Base-by-base conservation (phyloP, 208 protist genomes). In the Crithidia sp. region DNA sequence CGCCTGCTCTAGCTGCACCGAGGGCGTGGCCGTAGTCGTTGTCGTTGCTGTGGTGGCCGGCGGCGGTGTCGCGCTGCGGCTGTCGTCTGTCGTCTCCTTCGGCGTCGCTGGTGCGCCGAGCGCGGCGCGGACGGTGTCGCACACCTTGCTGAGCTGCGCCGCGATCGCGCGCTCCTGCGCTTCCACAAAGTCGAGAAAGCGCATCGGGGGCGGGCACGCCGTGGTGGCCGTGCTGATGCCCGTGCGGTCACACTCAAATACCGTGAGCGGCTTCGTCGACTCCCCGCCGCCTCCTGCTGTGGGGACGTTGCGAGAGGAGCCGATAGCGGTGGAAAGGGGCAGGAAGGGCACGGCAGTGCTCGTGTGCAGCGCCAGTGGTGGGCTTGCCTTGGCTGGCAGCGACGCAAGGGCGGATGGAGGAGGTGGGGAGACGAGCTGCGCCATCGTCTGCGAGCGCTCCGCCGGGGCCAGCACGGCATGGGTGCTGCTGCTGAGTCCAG, bases 121-220 rank as follows among this genome's bases (percentile, higher is more conserved):
- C n/a, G 67, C 71, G 5, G 65, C 12, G 3, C 61, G 63, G 16
- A 73, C 71, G 36, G 62, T 65, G 28, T 16, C 13, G 28, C 77
- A 74, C 36, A 76, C 60, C n/a, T 67, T 45, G 39, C 66, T 57
- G 7, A 86, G 70, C 74, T 79, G 68, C 70, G 16, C 71, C 36
- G 74, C 62, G n/a, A 83, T 74, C 56, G 71, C 72, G 7, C 45
- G 28, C 65, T 81, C 68, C 71, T 82, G 68, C 53, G 72, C 45
- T 37, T 65, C 47, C 50, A 82, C 36, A 44, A 77, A 84, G 45
- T 84, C 74, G 7, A 67, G 8, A 50, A 71, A 79, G 52, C 74
- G 63, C 7, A 68, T 50, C 4, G 73, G 43, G 6, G 69, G 16
- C 9, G 76, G 65, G 28, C 44, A 63, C 47, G 45, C 36, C 36